phyloP scores from a whole-genome alignment of 495 filamentous ascomycete genomes.

The Jackrogersella minutella region DNA sequence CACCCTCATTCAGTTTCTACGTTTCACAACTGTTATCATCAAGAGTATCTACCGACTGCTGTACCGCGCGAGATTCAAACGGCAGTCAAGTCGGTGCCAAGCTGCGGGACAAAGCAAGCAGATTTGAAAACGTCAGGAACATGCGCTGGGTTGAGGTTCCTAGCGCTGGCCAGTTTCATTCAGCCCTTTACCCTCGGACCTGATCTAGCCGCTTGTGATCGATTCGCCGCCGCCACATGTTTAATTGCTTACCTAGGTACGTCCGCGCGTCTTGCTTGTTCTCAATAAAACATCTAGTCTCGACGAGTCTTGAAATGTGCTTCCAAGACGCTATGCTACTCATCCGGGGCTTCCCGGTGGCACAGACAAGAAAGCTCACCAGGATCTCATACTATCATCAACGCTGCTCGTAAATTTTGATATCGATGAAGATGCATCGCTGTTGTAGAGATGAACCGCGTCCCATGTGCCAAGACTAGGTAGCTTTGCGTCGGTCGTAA shows the following conservation, averaged over 20 bases:
- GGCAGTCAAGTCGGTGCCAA: slow-evolving; percentile 31
- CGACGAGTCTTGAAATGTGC: neutral
- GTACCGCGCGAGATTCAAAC: slow-evolving; percentile 29
- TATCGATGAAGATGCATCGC: neutral
- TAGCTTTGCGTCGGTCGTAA: neutral
- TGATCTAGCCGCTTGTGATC: slow-evolving; percentile 9
- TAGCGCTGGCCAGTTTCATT: neutral
- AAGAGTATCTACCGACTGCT: slow-evolving; percentile 33
- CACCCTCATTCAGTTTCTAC: neutral
- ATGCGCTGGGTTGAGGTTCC: slow-evolving; percentile 6
- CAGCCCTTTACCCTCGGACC: neutral
- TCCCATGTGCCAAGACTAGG: slow-evolving; percentile 5
- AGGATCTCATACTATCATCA: neutral
- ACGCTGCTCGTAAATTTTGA: neutral
- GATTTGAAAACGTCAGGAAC: slow-evolving; percentile 12
- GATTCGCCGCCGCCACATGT: slow-evolving; percentile 24
- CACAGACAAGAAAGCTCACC: neutral
- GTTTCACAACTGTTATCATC: slow-evolving; percentile 15
- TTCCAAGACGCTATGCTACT: neutral
- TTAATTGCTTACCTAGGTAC: slow-evolving; percentile 35
- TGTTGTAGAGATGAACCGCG: neutral
- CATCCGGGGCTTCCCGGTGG: neutral
- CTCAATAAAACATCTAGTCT: slow-evolving; percentile 6
- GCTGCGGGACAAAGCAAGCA: neutral
- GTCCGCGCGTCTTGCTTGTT: slow-evolving; percentile 5